A percentile compares a stretch with the other conserved stretches of the same genome.
Conservation (phyloP, 352 stramenopile species). For the Phytophthora vignae region DNA sequence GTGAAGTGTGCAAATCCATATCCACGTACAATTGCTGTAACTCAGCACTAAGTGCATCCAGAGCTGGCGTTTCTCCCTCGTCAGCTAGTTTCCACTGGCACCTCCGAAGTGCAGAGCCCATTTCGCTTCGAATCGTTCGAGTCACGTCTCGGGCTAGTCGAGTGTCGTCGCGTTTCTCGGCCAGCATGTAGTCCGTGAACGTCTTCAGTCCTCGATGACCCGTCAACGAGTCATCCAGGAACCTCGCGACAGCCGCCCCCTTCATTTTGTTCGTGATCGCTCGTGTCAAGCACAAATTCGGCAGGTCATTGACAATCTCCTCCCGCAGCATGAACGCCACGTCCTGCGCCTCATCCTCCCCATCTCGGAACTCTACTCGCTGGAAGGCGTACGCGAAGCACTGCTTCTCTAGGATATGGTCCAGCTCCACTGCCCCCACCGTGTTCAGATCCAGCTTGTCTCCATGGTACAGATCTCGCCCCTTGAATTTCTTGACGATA, state of each 20-base stretch:
- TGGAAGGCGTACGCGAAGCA: slow-evolving; percentile 54
- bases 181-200: slow-evolving; percentile 45
- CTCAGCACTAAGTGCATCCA: slow-evolving; percentile 36
- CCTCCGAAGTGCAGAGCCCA: slow-evolving; percentile 38
- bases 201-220: slow-evolving; percentile 32
- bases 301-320: slow-evolving; percentile 39
- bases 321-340: slow-evolving; percentile 36
- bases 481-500: slow-evolving; percentile 33
- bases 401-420: slow-evolving; percentile 62
- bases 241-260: slow-evolving; percentile 46
- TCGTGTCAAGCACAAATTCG: slow-evolving; percentile 55
- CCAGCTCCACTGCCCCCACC: slow-evolving; percentile 37
- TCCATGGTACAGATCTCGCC: slow-evolving; percentile 49
- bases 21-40: slow-evolving; percentile 46
- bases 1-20: slow-evolving; percentile 38
- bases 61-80: slow-evolving; percentile 32
- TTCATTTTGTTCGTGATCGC: slow-evolving; percentile 56
- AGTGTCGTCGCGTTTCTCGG: slow-evolving; percentile 35
- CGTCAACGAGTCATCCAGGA: slow-evolving; percentile 51
- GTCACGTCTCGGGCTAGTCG: slow-evolving; percentile 35
- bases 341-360: slow-evolving; percentile 26
- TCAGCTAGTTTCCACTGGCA: slow-evolving; percentile 37
- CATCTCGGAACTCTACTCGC: slow-evolving; percentile 24
- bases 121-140: slow-evolving; percentile 40
- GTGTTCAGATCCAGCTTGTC: slow-evolving; percentile 42